These are phyloP conservation scores for Ogataea nakhonphanomensis DNA, from an alignment of 805 yeast species.

Conservation along the genomic window DNA sequence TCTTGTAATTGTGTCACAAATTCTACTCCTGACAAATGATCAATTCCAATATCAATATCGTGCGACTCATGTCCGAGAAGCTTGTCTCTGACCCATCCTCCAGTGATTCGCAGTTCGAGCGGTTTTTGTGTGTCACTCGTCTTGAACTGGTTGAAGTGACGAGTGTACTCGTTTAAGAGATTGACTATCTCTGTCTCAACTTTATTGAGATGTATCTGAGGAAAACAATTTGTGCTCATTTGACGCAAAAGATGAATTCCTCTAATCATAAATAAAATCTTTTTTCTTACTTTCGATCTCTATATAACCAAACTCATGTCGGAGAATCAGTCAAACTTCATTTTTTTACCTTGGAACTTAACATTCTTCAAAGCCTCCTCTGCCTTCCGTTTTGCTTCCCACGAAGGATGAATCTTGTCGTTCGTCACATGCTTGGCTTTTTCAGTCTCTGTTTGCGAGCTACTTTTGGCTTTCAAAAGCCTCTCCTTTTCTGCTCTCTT, in stretches of 20 bases:
- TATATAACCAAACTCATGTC: not conserved
- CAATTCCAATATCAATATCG: constrained; percentile 91
- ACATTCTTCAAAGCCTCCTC: constrained; percentile 62
- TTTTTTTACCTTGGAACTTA: constrained; percentile 81
- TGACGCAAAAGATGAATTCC: constrained; percentile 1
- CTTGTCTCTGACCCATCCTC: constrained; percentile 99
- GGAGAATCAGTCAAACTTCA: constrained; percentile 55
- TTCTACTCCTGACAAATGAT: constrained; percentile 77
- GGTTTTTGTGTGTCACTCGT: constrained; percentile 13
- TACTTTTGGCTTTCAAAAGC: constrained; percentile 10
- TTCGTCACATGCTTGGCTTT: constrained; percentile 21
- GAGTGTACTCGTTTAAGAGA: constrained; percentile 27
- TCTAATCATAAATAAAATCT: constrained; percentile 4
- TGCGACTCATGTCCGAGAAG: constrained; percentile 73
- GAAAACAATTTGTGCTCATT: constrained; percentile 5
- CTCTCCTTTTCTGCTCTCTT: constrained; percentile 54
- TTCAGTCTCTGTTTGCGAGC: constrained; percentile 15
- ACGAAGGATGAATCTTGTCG: constrained; percentile 82
- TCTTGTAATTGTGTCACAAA: constrained; percentile 68
- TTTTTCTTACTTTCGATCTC: constrained; percentile 1
- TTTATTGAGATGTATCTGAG: constrained; percentile 19
- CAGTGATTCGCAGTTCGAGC: constrained; percentile 70
- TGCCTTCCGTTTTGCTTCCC: constrained; percentile 84
- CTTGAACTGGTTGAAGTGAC: constrained; percentile 21
- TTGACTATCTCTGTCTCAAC: constrained; percentile 26